Evolutionary conservation across 345 rosid genomes (phyloP).

Genomic region (Dimocarpus longan): DNA sequence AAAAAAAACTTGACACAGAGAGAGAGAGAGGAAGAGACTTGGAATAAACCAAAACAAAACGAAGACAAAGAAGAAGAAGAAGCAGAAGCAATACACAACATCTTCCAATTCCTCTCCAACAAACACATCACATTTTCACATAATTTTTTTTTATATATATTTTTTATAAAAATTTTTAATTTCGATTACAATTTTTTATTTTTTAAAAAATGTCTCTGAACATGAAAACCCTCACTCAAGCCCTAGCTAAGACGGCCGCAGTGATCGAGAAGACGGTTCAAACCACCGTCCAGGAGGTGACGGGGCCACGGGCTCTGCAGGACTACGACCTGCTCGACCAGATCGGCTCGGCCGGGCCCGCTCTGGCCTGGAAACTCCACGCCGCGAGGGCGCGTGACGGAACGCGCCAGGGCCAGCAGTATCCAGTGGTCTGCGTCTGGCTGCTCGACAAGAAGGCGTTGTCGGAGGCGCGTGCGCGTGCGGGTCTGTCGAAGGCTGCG

Average conservation of each 20-base stretch:
- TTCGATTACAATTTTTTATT: background rate
- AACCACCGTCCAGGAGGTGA: slow-evolving; percentile 96
- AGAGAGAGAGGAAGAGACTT: background rate
- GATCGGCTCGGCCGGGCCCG: slow-evolving; percentile 99
- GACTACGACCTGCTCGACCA: slow-evolving; percentile 92
- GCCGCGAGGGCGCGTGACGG: slow-evolving; percentile 77
- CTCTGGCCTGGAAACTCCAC: slow-evolving; percentile 87
- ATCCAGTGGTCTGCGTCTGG: slow-evolving; percentile 94
- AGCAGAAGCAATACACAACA: background rate
- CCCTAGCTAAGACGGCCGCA: slow-evolving; percentile 95
- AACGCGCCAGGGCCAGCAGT: slow-evolving; percentile 69
- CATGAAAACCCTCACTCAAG: slow-evolving; percentile 90
- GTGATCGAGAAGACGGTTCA: slow-evolving; percentile 96
- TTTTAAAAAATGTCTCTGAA: slow-evolving; percentile 67
- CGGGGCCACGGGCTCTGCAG: slow-evolving; percentile 88
- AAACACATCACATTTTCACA: background rate
- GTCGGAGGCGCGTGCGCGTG: slow-evolving; percentile 76
- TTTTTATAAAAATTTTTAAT: background rate
- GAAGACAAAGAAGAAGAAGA: background rate
- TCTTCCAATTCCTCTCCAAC: background rate
- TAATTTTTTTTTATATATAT: background rate
- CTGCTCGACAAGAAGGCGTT: slow-evolving; percentile 81
- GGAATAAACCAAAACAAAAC: background rate
- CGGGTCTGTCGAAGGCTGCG: slow-evolving; percentile 78
- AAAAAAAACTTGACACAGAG: background rate